phyloP scores from a whole-genome alignment of 2,329 filamentous ascomycete genomes.

The Neocucurbitaria cava region DNA sequence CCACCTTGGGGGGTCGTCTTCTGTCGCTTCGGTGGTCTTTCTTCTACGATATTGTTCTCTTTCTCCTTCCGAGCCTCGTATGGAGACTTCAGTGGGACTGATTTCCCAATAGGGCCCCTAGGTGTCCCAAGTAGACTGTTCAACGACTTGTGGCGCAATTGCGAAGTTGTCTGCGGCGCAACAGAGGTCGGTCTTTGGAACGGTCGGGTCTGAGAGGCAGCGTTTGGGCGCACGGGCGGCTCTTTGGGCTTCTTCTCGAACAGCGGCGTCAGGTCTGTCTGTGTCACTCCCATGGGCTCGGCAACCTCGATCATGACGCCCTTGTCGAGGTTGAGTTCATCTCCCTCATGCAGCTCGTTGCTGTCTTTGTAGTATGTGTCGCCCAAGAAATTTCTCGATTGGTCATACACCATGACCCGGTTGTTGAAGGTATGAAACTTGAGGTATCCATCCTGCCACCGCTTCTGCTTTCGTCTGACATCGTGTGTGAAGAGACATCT shows the following conservation, averaged over 20 bases:
- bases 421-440: constrained; percentile 92
- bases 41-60: constrained; percentile 40
- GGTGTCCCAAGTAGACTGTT: constrained; percentile 71
- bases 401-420: constrained; percentile 88
- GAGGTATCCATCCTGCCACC: constrained; percentile 91
- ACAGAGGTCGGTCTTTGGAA: constrained; percentile 28
- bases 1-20: constrained; percentile 31
- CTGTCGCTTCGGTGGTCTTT: constrained; percentile 49
- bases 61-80: constrained; percentile 62
- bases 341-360: constrained; percentile 75
- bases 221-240: constrained; percentile 21
- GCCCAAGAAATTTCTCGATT: constrained; percentile 78
- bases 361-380: constrained; percentile 81
- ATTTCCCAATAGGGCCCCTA: constrained; percentile 68
- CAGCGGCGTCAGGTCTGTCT: constrained; percentile 80
- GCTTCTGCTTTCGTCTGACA: constrained; percentile 82
- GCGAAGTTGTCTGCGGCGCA: constrained; percentile 35
- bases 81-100: constrained; percentile 67
- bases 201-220: constrained; percentile 25
- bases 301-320: constrained; percentile 81
- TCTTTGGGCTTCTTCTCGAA: constrained; percentile 70
- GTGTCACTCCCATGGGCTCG: constrained; percentile 73
- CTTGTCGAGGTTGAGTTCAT: constrained; percentile 80
- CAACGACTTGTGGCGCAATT: constrained; percentile 64
- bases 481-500: constrained; percentile 88